Evolutionary conservation across 139 green algal genomes (phyloP), one percentile per base, ranked within the genome.

Genomic region (Chlorella sp.): DNA sequence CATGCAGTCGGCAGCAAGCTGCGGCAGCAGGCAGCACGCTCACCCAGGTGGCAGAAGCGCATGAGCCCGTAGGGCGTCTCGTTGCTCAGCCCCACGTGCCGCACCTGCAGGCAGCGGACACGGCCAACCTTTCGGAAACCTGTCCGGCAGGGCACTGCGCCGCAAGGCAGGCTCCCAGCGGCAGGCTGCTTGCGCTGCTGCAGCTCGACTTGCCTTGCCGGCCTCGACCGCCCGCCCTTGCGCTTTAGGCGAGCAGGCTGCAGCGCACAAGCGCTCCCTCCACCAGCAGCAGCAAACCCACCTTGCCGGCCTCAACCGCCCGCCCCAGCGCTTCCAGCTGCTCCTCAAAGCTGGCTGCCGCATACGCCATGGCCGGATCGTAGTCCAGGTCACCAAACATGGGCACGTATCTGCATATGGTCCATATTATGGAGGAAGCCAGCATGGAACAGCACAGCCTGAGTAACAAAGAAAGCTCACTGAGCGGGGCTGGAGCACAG

Each of bases 361-460:
- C 48, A 54, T 94, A 97, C 0, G 82, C 85, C n/a, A 54, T 73
- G 3, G 30, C 22, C 0, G 89, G 86, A 73, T 97, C 90, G 82
- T 95, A 99, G 16, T 97, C 93, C 3, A 88, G 51, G 38, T 98
- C 94, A 2, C 96, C 96, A 91, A 99, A 99, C 95, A 98, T 98
- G 19, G 96, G 96, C 28, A 99, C 95, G 81, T 99, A 99, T 80
- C 96, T 98, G 90, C 48, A 46, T 6, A 5, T 24, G n/a, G n/a
- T n/a, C n/a, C n/a, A n/a, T n/a, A n/a, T n/a, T n/a, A n/a, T n/a
- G n/a, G n/a, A n/a, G n/a, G n/a, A n/a, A n/a, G n/a, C n/a, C n/a
- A n/a, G n/a, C n/a, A n/a, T n/a, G n/a, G n/a, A n/a, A n/a, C n/a
- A n/a, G n/a, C n/a, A n/a, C n/a, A n/a, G n/a, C n/a, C n/a, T n/a